These are phyloP conservation scores for Rutidosis leptorrhynchoides DNA, from an alignment of 129 eudicot species.

Conservation along the genomic window DNA sequence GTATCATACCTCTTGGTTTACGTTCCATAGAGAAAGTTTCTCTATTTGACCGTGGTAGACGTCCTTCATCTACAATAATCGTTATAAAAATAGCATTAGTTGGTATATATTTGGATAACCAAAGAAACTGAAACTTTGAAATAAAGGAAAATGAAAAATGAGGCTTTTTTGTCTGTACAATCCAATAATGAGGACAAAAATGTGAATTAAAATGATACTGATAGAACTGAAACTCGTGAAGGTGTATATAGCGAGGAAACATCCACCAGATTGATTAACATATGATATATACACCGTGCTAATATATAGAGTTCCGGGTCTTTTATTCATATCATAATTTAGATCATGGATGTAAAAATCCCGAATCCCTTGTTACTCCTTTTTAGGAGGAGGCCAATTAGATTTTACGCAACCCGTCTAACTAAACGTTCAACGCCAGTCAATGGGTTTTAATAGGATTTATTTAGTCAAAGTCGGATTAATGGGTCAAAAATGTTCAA, in stretches of 20 bases:
- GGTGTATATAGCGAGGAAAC: background rate
- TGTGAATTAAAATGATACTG: background rate
- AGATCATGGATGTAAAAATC: too few relatives aligned
- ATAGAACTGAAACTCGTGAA: background rate
- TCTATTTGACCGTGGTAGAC: conserved; percentile 39
- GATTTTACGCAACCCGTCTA: too few relatives aligned
- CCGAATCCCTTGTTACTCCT: too few relatives aligned
- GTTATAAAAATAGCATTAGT: background rate
- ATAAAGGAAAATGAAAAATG: background rate
- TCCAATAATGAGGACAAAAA: background rate
- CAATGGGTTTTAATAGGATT: too few relatives aligned
- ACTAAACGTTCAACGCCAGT: too few relatives aligned
- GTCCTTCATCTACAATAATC: conserved; percentile 59
- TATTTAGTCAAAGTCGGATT: too few relatives aligned
- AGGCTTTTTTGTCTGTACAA: background rate
- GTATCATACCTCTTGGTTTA: conserved; percentile 57
- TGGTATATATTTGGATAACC: background rate
- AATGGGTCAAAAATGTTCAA: too few relatives aligned
- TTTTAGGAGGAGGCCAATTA: too few relatives aligned
- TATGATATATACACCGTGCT: background rate
- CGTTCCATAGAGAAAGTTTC: conserved; percentile 47
- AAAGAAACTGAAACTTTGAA: background rate
- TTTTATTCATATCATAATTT: background rate
- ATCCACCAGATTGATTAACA: background rate
- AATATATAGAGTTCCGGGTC: background rate